Percentiles rank a stretch among this genome's conserved stretches.
Conservation (phyloP, 2,329 filamentous ascomycete genomes). For the Exophiala sp. region DNA sequence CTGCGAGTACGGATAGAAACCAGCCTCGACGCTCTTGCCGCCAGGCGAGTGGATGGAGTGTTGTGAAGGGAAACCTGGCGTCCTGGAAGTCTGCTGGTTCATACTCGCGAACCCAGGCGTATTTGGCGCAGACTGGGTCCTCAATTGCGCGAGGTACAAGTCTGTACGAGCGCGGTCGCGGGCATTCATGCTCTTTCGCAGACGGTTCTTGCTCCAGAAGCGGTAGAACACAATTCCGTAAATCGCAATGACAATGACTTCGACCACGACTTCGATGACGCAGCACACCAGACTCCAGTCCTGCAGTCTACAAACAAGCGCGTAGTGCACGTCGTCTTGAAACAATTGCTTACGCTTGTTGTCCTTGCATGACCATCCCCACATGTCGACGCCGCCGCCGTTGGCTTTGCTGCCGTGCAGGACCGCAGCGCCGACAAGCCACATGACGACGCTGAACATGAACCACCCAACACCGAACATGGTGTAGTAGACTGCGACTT, state of each 20-base stretch:
- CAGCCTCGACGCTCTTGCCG: slow-evolving; percentile 1
- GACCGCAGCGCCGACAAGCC: slow-evolving; percentile 79
- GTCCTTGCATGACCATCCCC: slow-evolving; percentile 96
- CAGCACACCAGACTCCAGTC: slow-evolving; percentile 96
- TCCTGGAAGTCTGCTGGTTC: slow-evolving; percentile 55
- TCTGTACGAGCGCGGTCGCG: slow-evolving; percentile 92
- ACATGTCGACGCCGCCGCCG: slow-evolving; percentile 79
- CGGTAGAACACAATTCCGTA: slow-evolving; percentile 96
- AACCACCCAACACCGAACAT: slow-evolving; percentile 92
- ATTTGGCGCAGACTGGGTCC: slow-evolving; percentile 85
- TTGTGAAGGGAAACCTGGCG: slow-evolving; percentile 37
- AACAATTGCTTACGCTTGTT: slow-evolving; percentile 79
- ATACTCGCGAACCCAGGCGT: slow-evolving; percentile 72
- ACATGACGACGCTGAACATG: slow-evolving; percentile 87
- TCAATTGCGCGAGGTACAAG: slow-evolving; percentile 82
- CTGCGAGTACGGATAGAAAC: not conserved
- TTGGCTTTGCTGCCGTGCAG: slow-evolving; percentile 74
- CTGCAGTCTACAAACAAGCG: slow-evolving; percentile 85
- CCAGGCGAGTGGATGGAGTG: not conserved
- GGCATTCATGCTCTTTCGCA: slow-evolving; percentile 94
- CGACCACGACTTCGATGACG: slow-evolving; percentile 92
- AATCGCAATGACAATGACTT: slow-evolving; percentile 84
- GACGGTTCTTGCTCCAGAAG: slow-evolving; percentile 92
- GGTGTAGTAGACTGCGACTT: slow-evolving; percentile 92
- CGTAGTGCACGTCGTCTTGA: slow-evolving; percentile 77